These are phyloP conservation scores for Cudoniella acicularis DNA, from an alignment of 495 filamentous ascomycete genomes.

Conservation along the genomic window DNA sequence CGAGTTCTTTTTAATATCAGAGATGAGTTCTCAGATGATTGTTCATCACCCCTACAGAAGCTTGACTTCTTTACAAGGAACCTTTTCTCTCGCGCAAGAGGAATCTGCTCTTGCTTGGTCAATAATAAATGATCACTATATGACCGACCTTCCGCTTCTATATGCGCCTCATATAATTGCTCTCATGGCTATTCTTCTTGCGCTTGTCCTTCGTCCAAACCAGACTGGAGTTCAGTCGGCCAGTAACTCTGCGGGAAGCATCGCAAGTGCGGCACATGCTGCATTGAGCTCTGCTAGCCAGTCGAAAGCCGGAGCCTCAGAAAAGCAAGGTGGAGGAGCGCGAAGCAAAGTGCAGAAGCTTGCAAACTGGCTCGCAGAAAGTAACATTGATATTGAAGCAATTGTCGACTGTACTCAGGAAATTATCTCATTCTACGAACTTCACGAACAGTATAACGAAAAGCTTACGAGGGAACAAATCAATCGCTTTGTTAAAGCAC, in stretches of 20 bases:
- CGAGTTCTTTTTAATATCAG: slow-evolving; percentile 93
- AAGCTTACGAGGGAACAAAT: slow-evolving; percentile 65
- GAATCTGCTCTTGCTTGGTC: slow-evolving; percentile 77
- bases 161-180: slow-evolving; percentile 89
- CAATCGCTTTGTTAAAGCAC: slow-evolving; percentile 75
- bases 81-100: slow-evolving; percentile 69
- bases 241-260: slow-evolving; percentile 25
- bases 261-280: slow-evolving; percentile 29
- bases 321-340: slow-evolving; percentile 9
- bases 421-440: slow-evolving; percentile 90
- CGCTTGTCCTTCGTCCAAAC: slow-evolving; percentile 69
- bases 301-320: slow-evolving; percentile 7
- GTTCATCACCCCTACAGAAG: slow-evolving; percentile 96
- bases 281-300: slow-evolving; percentile 20
- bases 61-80: slow-evolving; percentile 65
- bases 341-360: slow-evolving; percentile 65
- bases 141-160: slow-evolving; percentile 87
- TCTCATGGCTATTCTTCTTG: slow-evolving; percentile 82
- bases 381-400: slow-evolving; percentile 85
- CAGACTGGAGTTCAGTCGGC: slow-evolving; percentile 20
- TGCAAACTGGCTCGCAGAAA: slow-evolving; percentile 84
- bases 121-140: slow-evolving; percentile 93
- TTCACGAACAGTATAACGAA: slow-evolving; percentile 86
- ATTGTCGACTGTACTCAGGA: slow-evolving; percentile 94
- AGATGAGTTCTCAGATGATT: slow-evolving; percentile 92